Evolutionary conservation across 1,139 yeast species (phyloP).

Genomic region (Kodamaea alishanica): DNA sequence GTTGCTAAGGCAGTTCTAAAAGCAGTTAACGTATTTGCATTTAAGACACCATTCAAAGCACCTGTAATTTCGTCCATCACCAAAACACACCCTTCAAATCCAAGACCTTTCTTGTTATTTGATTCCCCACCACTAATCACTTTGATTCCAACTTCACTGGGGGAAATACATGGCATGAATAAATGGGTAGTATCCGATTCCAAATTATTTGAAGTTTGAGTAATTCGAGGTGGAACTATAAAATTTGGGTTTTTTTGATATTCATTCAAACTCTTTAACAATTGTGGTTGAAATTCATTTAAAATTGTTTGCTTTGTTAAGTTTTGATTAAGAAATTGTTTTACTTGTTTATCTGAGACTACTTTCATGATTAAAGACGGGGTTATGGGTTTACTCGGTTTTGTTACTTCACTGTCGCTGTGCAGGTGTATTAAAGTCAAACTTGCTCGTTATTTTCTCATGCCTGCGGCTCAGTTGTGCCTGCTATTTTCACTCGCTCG

Average conservation of each 20-base stretch:
- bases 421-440: too few species aligned
- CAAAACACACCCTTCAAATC: constrained; percentile 53
- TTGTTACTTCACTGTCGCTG: too few species aligned
- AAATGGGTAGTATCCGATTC: constrained; percentile 44
- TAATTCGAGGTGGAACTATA: constrained; percentile 38
- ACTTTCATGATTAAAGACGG: constrained; percentile 22
- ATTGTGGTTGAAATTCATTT: constrained; percentile 25
- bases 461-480: too few species aligned
- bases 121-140: constrained; percentile 49
- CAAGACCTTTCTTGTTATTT: constrained; percentile 31
- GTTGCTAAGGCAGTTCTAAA: constrained; percentile 66
- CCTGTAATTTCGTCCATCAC: constrained; percentile 52
- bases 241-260: constrained; percentile 22
- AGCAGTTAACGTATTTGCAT: constrained; percentile 60
- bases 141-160: constrained; percentile 43
- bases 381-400: too few species aligned
- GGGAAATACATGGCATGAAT: constrained; percentile 63
- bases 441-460: too few species aligned
- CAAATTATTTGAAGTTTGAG: constrained; percentile 24
- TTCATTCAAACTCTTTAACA: constrained; percentile 22
- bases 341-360: constrained; percentile 24
- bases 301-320: constrained; percentile 21
- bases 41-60: constrained; percentile 48
- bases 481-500: too few species aligned
- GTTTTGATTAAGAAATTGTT: constrained; percentile 14